Evolutionary conservation across 1,284 basidiomycete species (phyloP), one percentile per base, ranked within the genome.

Genomic region (Xerocomus minutiporus): DNA sequence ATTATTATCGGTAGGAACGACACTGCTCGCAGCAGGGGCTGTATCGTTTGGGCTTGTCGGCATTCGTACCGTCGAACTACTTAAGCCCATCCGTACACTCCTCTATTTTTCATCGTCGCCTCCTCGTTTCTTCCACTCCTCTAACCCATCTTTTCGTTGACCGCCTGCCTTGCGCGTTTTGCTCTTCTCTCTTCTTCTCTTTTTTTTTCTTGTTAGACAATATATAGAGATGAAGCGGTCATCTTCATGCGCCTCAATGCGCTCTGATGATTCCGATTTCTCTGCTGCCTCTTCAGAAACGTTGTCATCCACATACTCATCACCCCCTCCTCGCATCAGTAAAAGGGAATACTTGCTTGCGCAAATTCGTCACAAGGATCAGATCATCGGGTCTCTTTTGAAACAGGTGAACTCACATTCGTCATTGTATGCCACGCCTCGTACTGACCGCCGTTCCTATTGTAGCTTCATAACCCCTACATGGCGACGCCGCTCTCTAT

Each of bases 331-430:
- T 47, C 64, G 53, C 52, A 59, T 70, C 61, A 91, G 88, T 65
- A 91, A 90, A 73, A 81, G 86, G 52, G 87, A 91, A 63, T 89
- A 89, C 62, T 74, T 91, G 15, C 78, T 91, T 32, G 85, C 86
- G 3, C 86, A 91, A 65, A 85, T 91, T 57, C 79, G 83, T 53
- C 86, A 90, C 71, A 91, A 91, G 72, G 88, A 91, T 71, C 75
- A 81, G 23, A 84, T 90, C 60, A 91, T 91, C 59, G 86, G 90
- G 59, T 84, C 83, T 13, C 77, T 91, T 28, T 76, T 91, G 61
- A 88, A 89, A 66, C 86, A 90, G 75, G 87, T 84, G 32, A 25
- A 76, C 67, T 3, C 26, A 28, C 3, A 23, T n/a, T 42, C 25
- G 9, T 29, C 25, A 39, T 57, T 20, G 35, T 41, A 15, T 31